Conservation (phyloP, 352 stramenopile species). For the Pythium plurisporium region DNA sequence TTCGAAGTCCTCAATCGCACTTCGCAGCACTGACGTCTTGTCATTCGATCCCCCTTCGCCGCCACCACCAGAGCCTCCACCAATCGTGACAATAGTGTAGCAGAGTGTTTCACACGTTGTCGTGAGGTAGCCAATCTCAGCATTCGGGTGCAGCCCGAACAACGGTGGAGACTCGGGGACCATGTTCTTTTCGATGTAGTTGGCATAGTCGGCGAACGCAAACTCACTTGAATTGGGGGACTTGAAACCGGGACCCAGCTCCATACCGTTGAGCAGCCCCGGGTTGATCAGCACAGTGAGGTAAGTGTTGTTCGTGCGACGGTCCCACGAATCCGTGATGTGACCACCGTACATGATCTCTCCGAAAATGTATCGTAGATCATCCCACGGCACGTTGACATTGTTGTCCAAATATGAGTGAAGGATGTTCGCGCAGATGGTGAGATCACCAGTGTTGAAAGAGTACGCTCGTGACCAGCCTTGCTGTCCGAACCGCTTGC, state of each 20-base stretch:
- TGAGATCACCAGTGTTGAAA: constrained; percentile 95
- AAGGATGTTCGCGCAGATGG: constrained; percentile 94
- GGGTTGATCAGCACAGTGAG: constrained; percentile 87
- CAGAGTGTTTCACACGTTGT: constrained; percentile 91
- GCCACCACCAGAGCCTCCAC: constrained; percentile 57
- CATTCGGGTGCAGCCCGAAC: constrained; percentile 94
- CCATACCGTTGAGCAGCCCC: constrained; percentile 84
- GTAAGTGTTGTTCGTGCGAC: constrained; percentile 95
- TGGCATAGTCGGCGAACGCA: constrained; percentile 78
- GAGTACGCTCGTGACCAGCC: constrained; percentile 93
- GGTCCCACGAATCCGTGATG: constrained; percentile 95
- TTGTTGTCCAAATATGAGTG: constrained; percentile 93
- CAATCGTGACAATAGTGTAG: constrained; percentile 92
- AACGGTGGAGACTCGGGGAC: constrained; percentile 89
- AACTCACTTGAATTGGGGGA: constrained; percentile 84
- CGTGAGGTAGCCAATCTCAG: constrained; percentile 94
- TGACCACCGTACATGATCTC: constrained; percentile 97
- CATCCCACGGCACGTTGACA: constrained; percentile 90
- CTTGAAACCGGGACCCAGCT: constrained; percentile 94
- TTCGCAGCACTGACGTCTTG: constrained; percentile 70
- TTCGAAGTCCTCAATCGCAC: constrained; percentile 90
- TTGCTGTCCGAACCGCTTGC: constrained; percentile 91
- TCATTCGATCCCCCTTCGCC: constrained; percentile 58
- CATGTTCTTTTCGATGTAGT: constrained; percentile 94
- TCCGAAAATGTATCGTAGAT: constrained; percentile 94